Evolutionary conservation across 2,329 filamentous ascomycete species (phyloP).

Genomic region (Arthrobotrys sinensis): DNA sequence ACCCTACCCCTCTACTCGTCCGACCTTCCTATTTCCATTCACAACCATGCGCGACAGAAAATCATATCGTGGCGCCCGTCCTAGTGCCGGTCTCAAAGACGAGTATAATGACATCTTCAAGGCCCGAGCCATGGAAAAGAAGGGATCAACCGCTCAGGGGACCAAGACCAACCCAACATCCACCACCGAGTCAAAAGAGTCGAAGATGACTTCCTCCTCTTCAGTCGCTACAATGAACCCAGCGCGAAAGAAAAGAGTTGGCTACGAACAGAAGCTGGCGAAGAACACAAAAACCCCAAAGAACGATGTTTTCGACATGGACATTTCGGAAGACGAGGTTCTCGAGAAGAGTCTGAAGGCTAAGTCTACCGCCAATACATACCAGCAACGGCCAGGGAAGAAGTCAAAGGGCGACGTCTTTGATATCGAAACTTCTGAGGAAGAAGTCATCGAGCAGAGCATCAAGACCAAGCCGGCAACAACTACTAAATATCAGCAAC

Average conservation of each 20-base stretch:
- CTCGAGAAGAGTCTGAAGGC: conserved; percentile 6
- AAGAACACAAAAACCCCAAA: conserved; percentile 8
- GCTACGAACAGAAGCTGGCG: conserved; percentile 3
- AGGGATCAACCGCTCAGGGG: conserved; percentile 6
- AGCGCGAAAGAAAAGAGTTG: not conserved
- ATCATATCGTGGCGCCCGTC: conserved; percentile 52
- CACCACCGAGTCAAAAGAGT: conserved; percentile 25
- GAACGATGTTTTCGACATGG: conserved; percentile 9
- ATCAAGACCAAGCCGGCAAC: conserved; percentile 17
- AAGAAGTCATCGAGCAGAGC: conserved; percentile 20
- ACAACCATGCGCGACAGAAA: conserved; percentile 53
- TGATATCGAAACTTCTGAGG: conserved; percentile 46
- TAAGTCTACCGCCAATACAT: not conserved
- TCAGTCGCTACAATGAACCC: not conserved
- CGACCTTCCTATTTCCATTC: not conserved
- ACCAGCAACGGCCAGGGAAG: conserved; percentile 29
- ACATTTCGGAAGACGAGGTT: conserved; percentile 1
- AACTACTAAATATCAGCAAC: conserved; percentile 2
- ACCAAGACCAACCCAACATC: not conserved
- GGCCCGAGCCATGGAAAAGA: conserved; percentile 52
- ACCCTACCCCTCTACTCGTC: too few relatives aligned
- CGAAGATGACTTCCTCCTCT: not conserved
- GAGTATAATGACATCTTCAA: conserved; percentile 60
- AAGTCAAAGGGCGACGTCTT: conserved; percentile 32
- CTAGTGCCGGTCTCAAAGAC: conserved; percentile 46